Evolutionary conservation across 2,329 filamentous ascomycete species (phyloP), one percentile per base, ranked within the genome.

Genomic region (Fusarium xylarioides): DNA sequence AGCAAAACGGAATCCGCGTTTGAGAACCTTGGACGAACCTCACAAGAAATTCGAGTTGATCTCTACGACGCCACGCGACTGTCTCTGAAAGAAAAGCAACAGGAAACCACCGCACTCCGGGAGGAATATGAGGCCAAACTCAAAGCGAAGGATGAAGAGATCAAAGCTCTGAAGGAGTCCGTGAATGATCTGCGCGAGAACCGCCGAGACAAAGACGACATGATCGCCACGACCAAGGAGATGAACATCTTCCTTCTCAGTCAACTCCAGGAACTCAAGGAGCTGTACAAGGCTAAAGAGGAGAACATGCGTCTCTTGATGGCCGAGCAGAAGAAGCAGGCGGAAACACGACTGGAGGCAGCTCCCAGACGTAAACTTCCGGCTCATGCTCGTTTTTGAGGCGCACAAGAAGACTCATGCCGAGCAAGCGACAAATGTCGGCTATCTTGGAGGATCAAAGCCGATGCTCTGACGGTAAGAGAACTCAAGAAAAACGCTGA

Each of bases 401-500:
- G 26, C 28, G 28, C 7, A 30, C 9, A 30, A 30, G 28, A 10
- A 30, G 28, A 30, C 28, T 30, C 28, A 30, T 10, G 28, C 28
- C 28, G 28, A 30, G 28, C 28, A 30, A 10, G 7, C 28, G 28
- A 30, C 7, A 30, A 30, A 30, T 30, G 28, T 30, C 28, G 28
- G 28, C 28, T 30, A 30, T 30, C 28, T 30, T 6, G 28, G 9
- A 30, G 28, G 28, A 30, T 30, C 28, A 30, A 30, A 30, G 28
- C 28, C 9, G 28, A 30, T 30, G 28, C 28, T 30, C 28, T 6
- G 18, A 37, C 18, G 35, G 16, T 37, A 10, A 19, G 16, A 19
- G 1, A 4, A 18, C 35, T 6, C 2, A 19, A 2, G 1, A 8
- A 37, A 19, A 2, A 0, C 18, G 10, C 2, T 2, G 18, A 37